Evolutionary conservation across 495 filamentous ascomycete species (phyloP), one percentile per base, ranked within the genome.

Genomic region (Talaromyces thailandensis): DNA sequence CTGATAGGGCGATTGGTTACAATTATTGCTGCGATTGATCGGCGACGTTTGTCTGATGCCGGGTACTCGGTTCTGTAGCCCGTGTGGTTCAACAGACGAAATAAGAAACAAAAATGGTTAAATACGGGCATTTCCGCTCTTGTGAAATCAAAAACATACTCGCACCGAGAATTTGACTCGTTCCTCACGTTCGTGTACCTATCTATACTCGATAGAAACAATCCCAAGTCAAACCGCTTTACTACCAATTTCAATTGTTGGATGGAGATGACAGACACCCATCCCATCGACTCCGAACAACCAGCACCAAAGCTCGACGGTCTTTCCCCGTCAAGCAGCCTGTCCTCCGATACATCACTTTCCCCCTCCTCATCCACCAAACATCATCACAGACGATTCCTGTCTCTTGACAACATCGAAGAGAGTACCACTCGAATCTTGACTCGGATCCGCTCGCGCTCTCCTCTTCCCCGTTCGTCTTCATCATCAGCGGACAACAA

Each of bases 231-330:
- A 26, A n/a, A 43, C n/a, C 25, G 40, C 58, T 8, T 12, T 29
- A 6, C 29, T 58, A 21, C 9, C 56, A 21, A 28, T 55, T n/a
- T 55, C 43, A 32, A 5, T 25, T 28, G 43, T 52, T 51, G 59
- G 45, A 51, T 61, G 59, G 59, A 61, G 24, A 61, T 61, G 59
- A 43, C 59, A 28, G 59, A 61, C 59, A 52, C 37, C 43, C 59
- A 11, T 52, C 59, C 59, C 4, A 24, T 61, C 28, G 43, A 61
- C 11, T 61, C 43, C 18, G 23, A 61, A 51, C 58, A 60, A 31
- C 23, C 45, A 37, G 37, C 59, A 61, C 50, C 14, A 12, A 52
- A 51, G 8, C 59, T 23, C 1, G 59, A 61, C 59, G 21, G 23
- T 5, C 59, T 61, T 40, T 28, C 59, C 1, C 59, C 45, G 23